A percentile compares a stretch with the other conserved stretches of the same genome.
Conservation (phyloP, 2,329 filamentous ascomycete genomes). For the Clonostachys sp. region DNA sequence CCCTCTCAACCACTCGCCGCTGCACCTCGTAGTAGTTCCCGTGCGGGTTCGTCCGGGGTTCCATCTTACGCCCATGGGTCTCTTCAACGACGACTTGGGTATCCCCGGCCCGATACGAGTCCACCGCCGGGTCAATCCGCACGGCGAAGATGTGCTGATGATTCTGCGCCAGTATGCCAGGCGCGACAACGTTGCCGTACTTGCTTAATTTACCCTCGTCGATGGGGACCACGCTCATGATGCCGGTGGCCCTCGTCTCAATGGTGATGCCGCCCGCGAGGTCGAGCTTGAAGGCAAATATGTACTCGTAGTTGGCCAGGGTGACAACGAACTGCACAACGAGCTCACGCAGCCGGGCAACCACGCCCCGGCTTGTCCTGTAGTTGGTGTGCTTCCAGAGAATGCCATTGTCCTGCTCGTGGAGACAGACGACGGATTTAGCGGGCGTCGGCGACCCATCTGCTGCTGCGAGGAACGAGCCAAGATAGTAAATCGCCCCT, state of each 20-base stretch:
- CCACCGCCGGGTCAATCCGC: slow-evolving; percentile 61
- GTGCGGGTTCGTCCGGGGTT: slow-evolving; percentile 51
- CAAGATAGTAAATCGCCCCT: slow-evolving; percentile 62
- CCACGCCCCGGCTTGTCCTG: slow-evolving; percentile 56
- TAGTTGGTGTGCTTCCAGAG: slow-evolving; percentile 70
- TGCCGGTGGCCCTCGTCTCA: slow-evolving; percentile 62
- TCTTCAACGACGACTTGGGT: slow-evolving; percentile 44
- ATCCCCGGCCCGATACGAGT: slow-evolving; percentile 34
- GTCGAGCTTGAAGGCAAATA: slow-evolving; percentile 50
- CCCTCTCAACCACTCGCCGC: slow-evolving; percentile 37
- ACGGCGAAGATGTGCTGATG: slow-evolving; percentile 68
- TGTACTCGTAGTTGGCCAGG: slow-evolving; percentile 66
- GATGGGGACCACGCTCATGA: slow-evolving; percentile 58
- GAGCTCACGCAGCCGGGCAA: slow-evolving; percentile 56
- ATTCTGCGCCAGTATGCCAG: slow-evolving; percentile 62
- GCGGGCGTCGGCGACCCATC: slow-evolving; percentile 47
- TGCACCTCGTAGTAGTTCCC: slow-evolving; percentile 57
- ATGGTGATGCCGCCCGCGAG: slow-evolving; percentile 57
- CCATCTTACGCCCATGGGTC: slow-evolving; percentile 25
- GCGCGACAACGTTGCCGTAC: slow-evolving; percentile 59
- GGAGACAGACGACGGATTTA: slow-evolving; percentile 61
- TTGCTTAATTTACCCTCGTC: slow-evolving; percentile 42
- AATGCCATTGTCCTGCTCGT: slow-evolving; percentile 68
- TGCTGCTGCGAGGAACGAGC: slow-evolving; percentile 45
- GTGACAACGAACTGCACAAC: slow-evolving; percentile 68